These are phyloP conservation scores for Saccharomyces eubayanus DNA, from an alignment of 805 yeast genomes.

Conservation along the genomic window DNA sequence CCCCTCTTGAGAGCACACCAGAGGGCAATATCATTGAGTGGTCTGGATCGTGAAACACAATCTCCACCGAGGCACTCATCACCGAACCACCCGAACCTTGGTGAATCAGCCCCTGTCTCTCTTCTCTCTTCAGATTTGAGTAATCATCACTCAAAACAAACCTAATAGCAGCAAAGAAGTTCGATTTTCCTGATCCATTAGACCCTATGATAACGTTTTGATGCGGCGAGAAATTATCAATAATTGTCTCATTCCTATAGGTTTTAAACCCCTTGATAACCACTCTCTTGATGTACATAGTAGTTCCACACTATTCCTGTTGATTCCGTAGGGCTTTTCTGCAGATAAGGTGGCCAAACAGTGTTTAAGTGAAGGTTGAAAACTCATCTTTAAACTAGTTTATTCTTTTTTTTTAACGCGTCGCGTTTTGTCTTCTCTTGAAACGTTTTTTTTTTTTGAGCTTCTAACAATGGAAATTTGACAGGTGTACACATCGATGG, in stretches of 20 bases:
- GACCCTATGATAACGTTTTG: slow-evolving; percentile 86
- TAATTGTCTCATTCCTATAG: slow-evolving; percentile 71
- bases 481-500: not conserved
- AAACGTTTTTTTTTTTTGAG: not conserved
- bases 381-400: not conserved
- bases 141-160: slow-evolving; percentile 88
- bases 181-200: slow-evolving; percentile 95
- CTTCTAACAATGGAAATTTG: not conserved
- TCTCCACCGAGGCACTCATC: slow-evolving; percentile 88
- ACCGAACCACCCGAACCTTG: slow-evolving; percentile 87
- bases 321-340: not conserved
- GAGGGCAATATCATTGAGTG: slow-evolving; percentile 58
- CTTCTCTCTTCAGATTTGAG: slow-evolving; percentile 74
- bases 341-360: not conserved
- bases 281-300: slow-evolving; percentile 44
- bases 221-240: slow-evolving; percentile 69
- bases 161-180: slow-evolving; percentile 89
- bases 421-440: not conserved
- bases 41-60: slow-evolving; percentile 74
- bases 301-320: not conserved
- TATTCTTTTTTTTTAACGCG: not conserved
- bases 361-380: not conserved
- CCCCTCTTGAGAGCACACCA: slow-evolving; percentile 30
- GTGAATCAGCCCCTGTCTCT: slow-evolving; percentile 77
- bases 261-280: slow-evolving; percentile 90